Evolutionary conservation across 805 yeast species (phyloP).

Genomic region (Kazachstania viticola): DNA sequence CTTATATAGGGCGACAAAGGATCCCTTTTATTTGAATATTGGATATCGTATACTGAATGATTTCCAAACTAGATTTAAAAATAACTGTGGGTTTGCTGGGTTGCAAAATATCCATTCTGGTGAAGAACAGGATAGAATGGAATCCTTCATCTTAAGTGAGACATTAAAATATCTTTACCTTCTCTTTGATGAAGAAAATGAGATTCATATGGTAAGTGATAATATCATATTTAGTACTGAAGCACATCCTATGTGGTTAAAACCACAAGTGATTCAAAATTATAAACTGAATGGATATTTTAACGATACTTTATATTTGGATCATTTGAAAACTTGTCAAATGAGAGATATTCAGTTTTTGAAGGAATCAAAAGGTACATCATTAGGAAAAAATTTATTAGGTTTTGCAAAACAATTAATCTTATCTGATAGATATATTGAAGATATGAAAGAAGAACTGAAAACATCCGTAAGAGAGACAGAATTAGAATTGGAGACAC

Average conservation of each 20-base stretch:
- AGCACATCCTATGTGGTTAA: constrained; percentile 82
- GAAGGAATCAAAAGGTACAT: not conserved
- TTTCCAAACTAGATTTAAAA: constrained; percentile 39
- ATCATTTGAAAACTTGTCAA: constrained; percentile 10
- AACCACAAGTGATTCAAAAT: constrained; percentile 23
- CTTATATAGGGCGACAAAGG: constrained; percentile 71
- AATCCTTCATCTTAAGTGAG: constrained; percentile 80
- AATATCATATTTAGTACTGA: constrained; percentile 66
- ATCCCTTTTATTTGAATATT: constrained; percentile 68
- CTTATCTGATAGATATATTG: not conserved
- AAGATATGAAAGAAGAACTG: not conserved
- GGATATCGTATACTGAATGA: constrained; percentile 56
- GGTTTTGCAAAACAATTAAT: not conserved
- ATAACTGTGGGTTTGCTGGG: constrained; percentile 76
- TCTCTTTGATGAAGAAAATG: constrained; percentile 61
- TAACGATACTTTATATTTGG: constrained; percentile 9
- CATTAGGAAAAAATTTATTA: not conserved
- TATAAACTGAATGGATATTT: constrained; percentile 16
- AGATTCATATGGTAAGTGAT: constrained; percentile 33
- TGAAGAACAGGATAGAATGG: constrained; percentile 69
- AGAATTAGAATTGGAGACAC: too few relatives aligned
- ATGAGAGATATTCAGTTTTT: not conserved
- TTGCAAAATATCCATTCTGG: constrained; percentile 56
- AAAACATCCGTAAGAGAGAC: too few relatives aligned
- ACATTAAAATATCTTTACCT: constrained; percentile 74